Conservation (phyloP, 345 rosid genomes). For the Lepidium didymum region DNA sequence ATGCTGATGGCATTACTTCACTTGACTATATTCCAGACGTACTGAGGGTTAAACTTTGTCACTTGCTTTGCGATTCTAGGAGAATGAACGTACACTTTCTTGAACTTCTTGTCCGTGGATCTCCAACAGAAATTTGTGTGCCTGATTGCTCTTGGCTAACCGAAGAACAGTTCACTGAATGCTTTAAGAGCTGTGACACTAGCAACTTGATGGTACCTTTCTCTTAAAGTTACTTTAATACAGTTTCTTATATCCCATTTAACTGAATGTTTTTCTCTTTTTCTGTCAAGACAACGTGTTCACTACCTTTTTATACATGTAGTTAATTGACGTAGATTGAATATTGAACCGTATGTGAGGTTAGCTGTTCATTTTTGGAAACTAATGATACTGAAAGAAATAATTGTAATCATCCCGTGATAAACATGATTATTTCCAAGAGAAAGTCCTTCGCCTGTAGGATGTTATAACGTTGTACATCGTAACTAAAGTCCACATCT, state of each 20-base stretch:
- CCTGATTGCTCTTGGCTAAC: conserved; percentile 87
- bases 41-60: conserved; percentile 55
- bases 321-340: not conserved
- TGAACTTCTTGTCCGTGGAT: conserved; percentile 51
- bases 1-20: conserved; percentile 74
- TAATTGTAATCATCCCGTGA: not conserved
- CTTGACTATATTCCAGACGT: conserved; percentile 75
- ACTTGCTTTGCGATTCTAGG: conserved; percentile 63
- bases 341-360: not conserved
- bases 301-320: not conserved
- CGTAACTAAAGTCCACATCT: not conserved
- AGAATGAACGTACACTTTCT: conserved; percentile 47
- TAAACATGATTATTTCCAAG: not conserved
- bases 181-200: conserved; percentile 55
- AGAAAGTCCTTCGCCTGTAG: not conserved
- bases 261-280: not conserved
- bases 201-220: conserved; percentile 55
- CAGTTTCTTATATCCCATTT: not conserved
- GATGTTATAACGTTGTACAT: not conserved
- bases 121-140: conserved; percentile 61
- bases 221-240: not conserved
- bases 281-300: not conserved
- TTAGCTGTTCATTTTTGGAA: not conserved
- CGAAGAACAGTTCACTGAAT: conserved; percentile 54
- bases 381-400: not conserved